Conservation (phyloP, 2,329 filamentous ascomycete genomes). For the Neonectria neomacrospora region DNA sequence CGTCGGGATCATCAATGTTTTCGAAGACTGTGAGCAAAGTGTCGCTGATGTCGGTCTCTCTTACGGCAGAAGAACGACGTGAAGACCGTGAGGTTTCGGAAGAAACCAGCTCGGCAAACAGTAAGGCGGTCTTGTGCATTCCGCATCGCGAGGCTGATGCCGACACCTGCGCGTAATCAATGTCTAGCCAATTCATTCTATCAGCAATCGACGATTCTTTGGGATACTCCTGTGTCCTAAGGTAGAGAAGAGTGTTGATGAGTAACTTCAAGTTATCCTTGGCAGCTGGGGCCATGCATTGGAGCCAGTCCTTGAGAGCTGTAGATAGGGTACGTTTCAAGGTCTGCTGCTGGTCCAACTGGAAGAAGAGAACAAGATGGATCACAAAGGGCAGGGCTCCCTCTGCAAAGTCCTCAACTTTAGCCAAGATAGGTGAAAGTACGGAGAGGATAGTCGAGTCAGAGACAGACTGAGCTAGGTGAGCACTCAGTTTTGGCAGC, state of each 20-base stretch:
- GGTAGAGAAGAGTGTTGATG: constrained; percentile 83
- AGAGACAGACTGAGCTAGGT: constrained; percentile 68
- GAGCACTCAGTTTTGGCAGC: constrained; percentile 70
- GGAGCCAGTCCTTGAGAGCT: constrained; percentile 73
- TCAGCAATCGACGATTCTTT: constrained; percentile 83
- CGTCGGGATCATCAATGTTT: constrained; percentile 94
- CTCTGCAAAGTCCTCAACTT: constrained; percentile 76
- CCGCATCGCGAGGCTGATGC: constrained; percentile 79
- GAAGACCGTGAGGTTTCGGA: constrained; percentile 68
- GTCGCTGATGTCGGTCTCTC: constrained; percentile 68
- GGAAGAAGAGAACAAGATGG: constrained; percentile 80
- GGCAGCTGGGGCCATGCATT: constrained; percentile 49
- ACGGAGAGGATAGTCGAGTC: constrained; percentile 76
- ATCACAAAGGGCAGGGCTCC: constrained; percentile 84
- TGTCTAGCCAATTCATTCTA: constrained; percentile 83
- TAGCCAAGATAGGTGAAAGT: constrained; percentile 72
- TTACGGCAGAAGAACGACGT: constrained; percentile 72
- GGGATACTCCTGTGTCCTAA: constrained; percentile 82
- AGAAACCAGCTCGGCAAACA: constrained; percentile 81
- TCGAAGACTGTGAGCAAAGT: constrained; percentile 86
- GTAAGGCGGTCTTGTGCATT: constrained; percentile 86
- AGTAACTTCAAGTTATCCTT: constrained; percentile 76
- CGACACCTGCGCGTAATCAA: constrained; percentile 78
- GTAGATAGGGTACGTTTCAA: constrained; percentile 73
- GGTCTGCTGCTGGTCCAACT: constrained; percentile 69